Conservation (phyloP, 176 grass and related monocot genomes). For the Oryza longistaminata region DNA sequence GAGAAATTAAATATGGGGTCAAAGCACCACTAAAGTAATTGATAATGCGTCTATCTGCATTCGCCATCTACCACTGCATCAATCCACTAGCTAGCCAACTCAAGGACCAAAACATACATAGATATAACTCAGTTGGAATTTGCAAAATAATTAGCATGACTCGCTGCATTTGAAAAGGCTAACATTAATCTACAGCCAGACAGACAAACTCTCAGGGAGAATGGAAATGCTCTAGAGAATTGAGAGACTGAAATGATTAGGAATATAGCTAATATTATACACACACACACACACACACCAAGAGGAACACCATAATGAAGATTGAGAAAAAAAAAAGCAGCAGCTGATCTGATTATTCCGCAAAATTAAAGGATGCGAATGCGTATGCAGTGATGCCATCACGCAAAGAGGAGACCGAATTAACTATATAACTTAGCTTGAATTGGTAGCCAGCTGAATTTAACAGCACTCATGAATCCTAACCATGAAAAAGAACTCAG, state of each 20-base stretch:
- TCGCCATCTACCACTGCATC: neutral
- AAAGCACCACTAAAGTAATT: neutral
- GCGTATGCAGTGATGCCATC: conserved; percentile 47
- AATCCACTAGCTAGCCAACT: conserved; percentile 18
- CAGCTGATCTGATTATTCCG: neutral
- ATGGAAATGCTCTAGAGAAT: neutral
- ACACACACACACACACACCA: neutral
- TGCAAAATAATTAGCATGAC: neutral
- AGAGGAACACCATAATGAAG: neutral
- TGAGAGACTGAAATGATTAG: neutral
- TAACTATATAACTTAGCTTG: neutral
- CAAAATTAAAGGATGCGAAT: neutral
- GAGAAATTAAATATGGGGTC: neutral
- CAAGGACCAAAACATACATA: neutral
- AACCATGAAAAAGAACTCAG: neutral
- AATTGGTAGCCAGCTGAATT: neutral
- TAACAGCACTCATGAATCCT: neutral
- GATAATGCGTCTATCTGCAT: neutral
- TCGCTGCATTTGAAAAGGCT: neutral
- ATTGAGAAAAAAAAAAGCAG: neutral
- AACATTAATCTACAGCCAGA: neutral
- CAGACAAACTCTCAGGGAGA: neutral
- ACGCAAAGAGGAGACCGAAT: neutral
- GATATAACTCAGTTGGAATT: neutral
- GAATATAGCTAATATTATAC: neutral